Evolutionary conservation across 2,329 filamentous ascomycete genomes (phyloP).

Genomic region (Aspergillus transmontanensis): DNA sequence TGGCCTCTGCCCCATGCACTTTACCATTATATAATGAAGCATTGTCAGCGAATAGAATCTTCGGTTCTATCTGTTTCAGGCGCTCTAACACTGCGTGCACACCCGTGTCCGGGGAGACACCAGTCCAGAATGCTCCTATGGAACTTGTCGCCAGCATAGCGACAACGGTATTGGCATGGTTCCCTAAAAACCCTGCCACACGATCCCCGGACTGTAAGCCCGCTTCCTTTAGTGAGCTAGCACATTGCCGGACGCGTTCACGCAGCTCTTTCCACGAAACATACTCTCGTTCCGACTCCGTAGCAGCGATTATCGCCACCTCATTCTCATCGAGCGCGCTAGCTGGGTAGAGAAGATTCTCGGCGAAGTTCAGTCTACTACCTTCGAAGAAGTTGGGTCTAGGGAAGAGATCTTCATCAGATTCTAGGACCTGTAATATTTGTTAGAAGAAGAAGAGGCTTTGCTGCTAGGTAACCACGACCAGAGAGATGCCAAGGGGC

Average conservation of each 20-base stretch:
- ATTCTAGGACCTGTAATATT: conserved; percentile 64
- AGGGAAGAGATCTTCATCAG: conserved; percentile 74
- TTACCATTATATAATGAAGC: conserved; percentile 90
- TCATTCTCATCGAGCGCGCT: conserved; percentile 59
- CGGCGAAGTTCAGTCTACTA: conserved; percentile 84
- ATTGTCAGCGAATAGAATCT: conserved; percentile 83
- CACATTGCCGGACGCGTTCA: conserved; percentile 73
- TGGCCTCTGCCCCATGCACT: conserved; percentile 75
- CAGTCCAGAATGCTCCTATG: conserved; percentile 88
- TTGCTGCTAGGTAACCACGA: background rate
- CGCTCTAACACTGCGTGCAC: conserved; percentile 89
- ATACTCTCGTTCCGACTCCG: conserved; percentile 68
- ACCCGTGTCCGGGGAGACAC: conserved; percentile 88
- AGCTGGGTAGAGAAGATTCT: conserved; percentile 84
- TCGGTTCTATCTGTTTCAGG: conserved; percentile 80
- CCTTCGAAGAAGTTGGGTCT: conserved; percentile 83
- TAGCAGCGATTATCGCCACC: conserved; percentile 76
- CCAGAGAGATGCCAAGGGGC: background rate
- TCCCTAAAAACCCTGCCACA: conserved; percentile 77
- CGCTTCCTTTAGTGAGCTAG: conserved; percentile 67
- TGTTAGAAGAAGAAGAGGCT: conserved; percentile 11
- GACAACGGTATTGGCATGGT: conserved; percentile 83
- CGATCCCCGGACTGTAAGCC: conserved; percentile 66
- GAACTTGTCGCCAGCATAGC: conserved; percentile 83
- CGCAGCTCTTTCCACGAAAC: conserved; percentile 80